Evolutionary conservation across 805 yeast species (phyloP), one percentile per base, ranked within the genome.

Genomic region (Priceomyces castillae): DNA sequence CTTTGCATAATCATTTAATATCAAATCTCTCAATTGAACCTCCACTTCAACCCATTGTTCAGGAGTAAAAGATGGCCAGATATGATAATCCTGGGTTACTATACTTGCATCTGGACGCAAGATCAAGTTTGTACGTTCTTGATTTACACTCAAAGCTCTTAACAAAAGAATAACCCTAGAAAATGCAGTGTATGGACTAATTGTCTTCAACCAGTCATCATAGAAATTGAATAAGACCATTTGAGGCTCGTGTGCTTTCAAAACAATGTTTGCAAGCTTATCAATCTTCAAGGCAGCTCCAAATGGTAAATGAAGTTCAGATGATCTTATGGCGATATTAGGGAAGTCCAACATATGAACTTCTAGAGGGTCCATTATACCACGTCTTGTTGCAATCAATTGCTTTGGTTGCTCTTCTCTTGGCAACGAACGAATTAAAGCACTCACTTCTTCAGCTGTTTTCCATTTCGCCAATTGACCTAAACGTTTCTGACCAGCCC

Each of bases 281-380:
- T 86, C 94, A 45, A 92, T 78, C 57, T 84, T 80, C 74, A 94
- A 65, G 0, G 95, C 87, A 1, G 95, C 82, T 22, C 85, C 84
- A 70, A 94, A 94, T 15, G 99, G 99, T 47, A 94, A 67, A 52
- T 84, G 84, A 43, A 94, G 69, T 60, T 94, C 98, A 0, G 96
- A 84, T 2, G 95, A 88, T 41, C 97, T 77, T 26, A 94, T 85
- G 0, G 92, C 78, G 40, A 90, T 84, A 61, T 89, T 90, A 15
- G 97, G 97, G 73, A 90, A 94, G 61, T 94, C 98, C 42, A 92
- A 76, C 96, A 94, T 87, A 56, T 94, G 98, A 26, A 90, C 97
- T 56, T 92, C 97, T 41, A 94, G 67, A 2, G 99, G 98, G 69
- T 94, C 99, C 46, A 86, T 57, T 75, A 94, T 84, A 11, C 96